These are phyloP conservation scores for Geranium incanum DNA, from an alignment of 441 rosid genomes.

Conservation along the genomic window DNA sequence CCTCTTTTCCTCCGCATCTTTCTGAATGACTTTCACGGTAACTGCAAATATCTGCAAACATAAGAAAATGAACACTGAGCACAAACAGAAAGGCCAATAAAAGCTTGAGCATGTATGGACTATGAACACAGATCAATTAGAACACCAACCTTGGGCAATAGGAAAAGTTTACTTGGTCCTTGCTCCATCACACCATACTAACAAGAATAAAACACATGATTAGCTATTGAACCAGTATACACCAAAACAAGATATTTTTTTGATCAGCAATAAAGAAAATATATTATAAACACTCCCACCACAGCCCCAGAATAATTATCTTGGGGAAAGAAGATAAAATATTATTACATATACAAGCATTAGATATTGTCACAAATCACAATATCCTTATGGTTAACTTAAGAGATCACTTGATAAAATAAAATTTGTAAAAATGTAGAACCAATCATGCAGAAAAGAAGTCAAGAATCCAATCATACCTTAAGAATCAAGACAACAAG, in stretches of 20 bases:
- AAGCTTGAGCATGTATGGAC: not conserved
- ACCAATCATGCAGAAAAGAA: not conserved
- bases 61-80: slow-evolving; percentile 2
- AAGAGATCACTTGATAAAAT: not conserved
- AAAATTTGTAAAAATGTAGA: not conserved
- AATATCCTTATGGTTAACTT: not conserved
- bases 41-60: slow-evolving; percentile 22
- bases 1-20: slow-evolving; percentile 26
- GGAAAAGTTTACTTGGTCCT: slow-evolving; percentile 21
- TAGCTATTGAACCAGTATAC: slow-evolving; percentile 2
- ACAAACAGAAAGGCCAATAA: not conserved
- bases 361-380: not conserved
- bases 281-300: not conserved
- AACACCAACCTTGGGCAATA: slow-evolving; percentile 25
- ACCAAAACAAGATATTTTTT: not conserved
- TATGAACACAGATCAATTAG: not conserved
- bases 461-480: slow-evolving; percentile 16
- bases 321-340: not conserved
- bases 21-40: slow-evolving; percentile 24
- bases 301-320: not conserved
- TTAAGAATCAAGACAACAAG: slow-evolving; percentile 25
- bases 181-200: slow-evolving; percentile 25
- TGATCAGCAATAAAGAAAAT: too few species aligned
- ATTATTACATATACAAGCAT: not conserved
- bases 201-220: slow-evolving; percentile 2